Evolutionary conservation across 139 green algal genomes (phyloP).

Genomic region (Nannochloris sp.): DNA sequence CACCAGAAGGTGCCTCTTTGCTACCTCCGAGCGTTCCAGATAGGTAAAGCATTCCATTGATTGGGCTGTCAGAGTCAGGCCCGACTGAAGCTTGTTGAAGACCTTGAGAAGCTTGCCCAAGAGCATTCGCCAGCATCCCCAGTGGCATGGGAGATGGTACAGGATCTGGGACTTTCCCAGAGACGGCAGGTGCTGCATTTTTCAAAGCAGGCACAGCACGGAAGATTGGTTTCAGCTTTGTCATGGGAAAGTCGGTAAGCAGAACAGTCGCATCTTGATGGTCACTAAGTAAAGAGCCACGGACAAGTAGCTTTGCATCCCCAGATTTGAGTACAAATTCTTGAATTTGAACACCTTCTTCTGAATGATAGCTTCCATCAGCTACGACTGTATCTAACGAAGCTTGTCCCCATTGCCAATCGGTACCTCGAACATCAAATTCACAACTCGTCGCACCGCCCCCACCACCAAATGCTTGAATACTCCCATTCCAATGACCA

Average conservation of each 20-base stretch:
- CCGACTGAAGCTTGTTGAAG: not conserved
- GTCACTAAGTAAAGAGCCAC: slow-evolving; percentile 57
- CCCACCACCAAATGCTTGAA: slow-evolving; percentile 65
- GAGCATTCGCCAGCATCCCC: slow-evolving; percentile 9
- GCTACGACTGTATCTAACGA: slow-evolving; percentile 44
- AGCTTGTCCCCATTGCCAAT: slow-evolving; percentile 68
- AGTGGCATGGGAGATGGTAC: slow-evolving; percentile 18
- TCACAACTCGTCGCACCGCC: slow-evolving; percentile 50
- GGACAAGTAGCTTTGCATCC: slow-evolving; percentile 34
- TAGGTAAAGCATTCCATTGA: slow-evolving; percentile 76
- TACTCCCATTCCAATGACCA: slow-evolving; percentile 59
- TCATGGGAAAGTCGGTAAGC: slow-evolving; percentile 73
- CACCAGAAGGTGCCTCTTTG: slow-evolving; percentile 28
- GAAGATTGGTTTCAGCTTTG: slow-evolving; percentile 61
- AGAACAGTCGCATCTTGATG: slow-evolving; percentile 68
- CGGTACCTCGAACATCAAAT: slow-evolving; percentile 60
- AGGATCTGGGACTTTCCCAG: slow-evolving; percentile 2
- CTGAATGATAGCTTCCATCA: slow-evolving; percentile 55
- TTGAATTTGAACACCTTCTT: slow-evolving; percentile 77
- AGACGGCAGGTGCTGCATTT: slow-evolving; percentile 43
- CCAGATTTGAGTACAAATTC: slow-evolving; percentile 41
- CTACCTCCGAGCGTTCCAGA: slow-evolving; percentile 47
- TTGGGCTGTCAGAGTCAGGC: slow-evolving; percentile 23
- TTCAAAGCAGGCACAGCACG: slow-evolving; percentile 51
- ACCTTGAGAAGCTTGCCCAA: not conserved